Conservation (phyloP, 768 basidiomycete genomes). For the Lentinula sp. region DNA sequence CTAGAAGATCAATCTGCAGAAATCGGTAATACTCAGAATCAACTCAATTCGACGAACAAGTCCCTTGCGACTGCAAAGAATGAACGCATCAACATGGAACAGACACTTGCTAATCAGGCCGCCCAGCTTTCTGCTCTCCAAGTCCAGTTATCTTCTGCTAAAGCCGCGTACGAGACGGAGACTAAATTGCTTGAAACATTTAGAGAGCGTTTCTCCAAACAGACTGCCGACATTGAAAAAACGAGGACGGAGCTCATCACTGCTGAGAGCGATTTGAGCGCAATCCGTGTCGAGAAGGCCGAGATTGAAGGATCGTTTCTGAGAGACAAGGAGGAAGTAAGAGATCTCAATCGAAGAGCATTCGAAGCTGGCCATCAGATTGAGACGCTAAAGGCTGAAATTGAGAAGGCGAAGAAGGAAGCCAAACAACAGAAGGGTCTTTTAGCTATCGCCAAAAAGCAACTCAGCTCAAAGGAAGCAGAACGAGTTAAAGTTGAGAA, state of each 20-base stretch:
- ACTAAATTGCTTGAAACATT: conserved; percentile 60
- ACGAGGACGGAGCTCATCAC: conserved; percentile 74
- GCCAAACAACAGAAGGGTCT: conserved; percentile 95
- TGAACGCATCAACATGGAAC: conserved; percentile 65
- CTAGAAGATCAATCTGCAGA: conserved; percentile 75
- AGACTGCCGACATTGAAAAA: conserved; percentile 68
- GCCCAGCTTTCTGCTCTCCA: conserved; percentile 76
- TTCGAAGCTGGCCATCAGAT: conserved; percentile 72
- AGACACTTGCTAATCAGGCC: conserved; percentile 58
- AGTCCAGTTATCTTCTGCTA: conserved; percentile 76
- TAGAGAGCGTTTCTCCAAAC: conserved; percentile 60
- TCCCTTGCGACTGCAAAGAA: conserved; percentile 60
- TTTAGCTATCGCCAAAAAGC: conserved; percentile 92
- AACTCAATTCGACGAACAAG: conserved; percentile 72
- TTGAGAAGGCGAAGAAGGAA: conserved; percentile 90
- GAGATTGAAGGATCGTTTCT: conserved; percentile 85
- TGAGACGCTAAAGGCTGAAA: conserved; percentile 58
- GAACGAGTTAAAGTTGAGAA: conserved; percentile 65
- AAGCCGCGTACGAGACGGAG: conserved; percentile 84
- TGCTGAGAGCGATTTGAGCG: conserved; percentile 90
- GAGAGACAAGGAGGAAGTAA: conserved; percentile 90
- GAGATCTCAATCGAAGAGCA: conserved; percentile 82
- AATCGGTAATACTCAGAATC: conserved; percentile 84
- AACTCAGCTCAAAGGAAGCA: conserved; percentile 77
- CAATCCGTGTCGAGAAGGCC: conserved; percentile 80